phyloP scores from a whole-genome alignment of 2,329 filamentous ascomycete species.

The Ophiostoma populinum region DNA sequence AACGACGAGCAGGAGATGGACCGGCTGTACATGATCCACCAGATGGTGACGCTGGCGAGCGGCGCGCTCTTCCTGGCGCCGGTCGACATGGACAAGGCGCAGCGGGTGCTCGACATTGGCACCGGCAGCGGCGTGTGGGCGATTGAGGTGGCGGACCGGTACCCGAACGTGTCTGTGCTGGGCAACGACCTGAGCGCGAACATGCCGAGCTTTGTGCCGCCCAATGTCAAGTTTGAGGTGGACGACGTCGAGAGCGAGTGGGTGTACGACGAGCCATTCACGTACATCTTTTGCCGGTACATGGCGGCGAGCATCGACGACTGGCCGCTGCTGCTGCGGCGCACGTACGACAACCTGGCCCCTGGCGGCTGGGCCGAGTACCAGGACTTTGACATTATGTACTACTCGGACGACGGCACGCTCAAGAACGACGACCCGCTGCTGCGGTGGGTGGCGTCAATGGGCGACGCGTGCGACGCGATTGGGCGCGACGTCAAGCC shows the following conservation, averaged over 20 bases:
- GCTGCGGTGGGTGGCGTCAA: slow-evolving; percentile 4
- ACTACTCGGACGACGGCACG: slow-evolving; percentile 10
- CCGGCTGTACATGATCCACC: slow-evolving; percentile 8
- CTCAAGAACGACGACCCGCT: slow-evolving; percentile 7
- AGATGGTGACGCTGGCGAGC: slow-evolving; percentile 3
- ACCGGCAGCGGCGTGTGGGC: slow-evolving; percentile 10
- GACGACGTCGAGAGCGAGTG: slow-evolving; percentile 13
- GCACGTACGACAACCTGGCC: slow-evolving; percentile 10
- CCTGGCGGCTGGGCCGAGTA: slow-evolving; percentile 14
- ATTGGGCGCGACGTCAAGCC: slow-evolving; percentile 12
- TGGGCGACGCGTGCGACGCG: slow-evolving; percentile 10
- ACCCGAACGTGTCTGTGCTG: slow-evolving; percentile 8
- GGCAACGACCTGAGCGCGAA: slow-evolving; percentile 13
- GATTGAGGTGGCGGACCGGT: slow-evolving; percentile 6
- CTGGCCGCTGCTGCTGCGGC: slow-evolving; percentile 10
- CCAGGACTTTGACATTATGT: slow-evolving; percentile 12
- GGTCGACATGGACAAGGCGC: slow-evolving; percentile 3
- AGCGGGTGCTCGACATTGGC: slow-evolving; percentile 9
- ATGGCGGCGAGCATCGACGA: slow-evolving; percentile 10
- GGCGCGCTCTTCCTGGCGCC: slow-evolving; percentile 6
- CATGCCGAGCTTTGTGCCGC: slow-evolving; percentile 12
- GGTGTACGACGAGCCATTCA: slow-evolving; percentile 10
- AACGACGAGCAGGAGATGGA: slow-evolving; percentile 18
- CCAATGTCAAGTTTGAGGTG: slow-evolving; percentile 12
- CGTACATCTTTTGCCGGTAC: slow-evolving; percentile 10